Conservation (phyloP, 495 filamentous ascomycete genomes). For the Tirmania nivea region DNA sequence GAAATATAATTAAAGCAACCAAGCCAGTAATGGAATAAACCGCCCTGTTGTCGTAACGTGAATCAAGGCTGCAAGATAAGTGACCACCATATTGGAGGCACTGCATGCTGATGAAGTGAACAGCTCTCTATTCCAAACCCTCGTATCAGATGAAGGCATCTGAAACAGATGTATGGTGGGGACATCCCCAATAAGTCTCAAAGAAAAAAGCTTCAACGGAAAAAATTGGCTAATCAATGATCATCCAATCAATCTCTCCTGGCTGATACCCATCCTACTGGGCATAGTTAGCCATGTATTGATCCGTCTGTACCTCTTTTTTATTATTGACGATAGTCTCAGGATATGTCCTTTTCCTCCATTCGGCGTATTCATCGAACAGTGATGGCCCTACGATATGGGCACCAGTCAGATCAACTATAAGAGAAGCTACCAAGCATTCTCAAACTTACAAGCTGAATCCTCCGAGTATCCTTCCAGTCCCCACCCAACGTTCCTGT, state of each 20-base stretch:
- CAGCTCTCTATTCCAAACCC: too few relatives aligned
- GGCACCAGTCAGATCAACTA: background rate
- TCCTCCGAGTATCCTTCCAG: conserved; percentile 13
- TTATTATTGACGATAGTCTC: background rate
- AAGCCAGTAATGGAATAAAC: too few relatives aligned
- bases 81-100: too few relatives aligned
- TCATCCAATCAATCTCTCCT: background rate
- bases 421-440: background rate
- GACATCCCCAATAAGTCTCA: background rate
- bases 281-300: background rate
- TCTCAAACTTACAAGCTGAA: conserved; percentile 10
- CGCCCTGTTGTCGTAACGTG: too few relatives aligned
- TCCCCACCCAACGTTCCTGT: conserved; percentile 9
- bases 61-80: too few relatives aligned
- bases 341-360: conserved; percentile 13
- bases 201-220: background rate
- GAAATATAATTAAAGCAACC: too few relatives aligned
- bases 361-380: conserved; percentile 16
- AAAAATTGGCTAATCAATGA: background rate
- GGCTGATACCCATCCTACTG: too few relatives aligned
- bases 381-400: conserved; percentile 14
- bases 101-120: too few relatives aligned
- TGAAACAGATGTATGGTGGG: background rate
- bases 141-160: background rate
- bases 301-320: background rate